These are phyloP conservation scores for Pseudocercospora ulei DNA, from an alignment of 2,329 filamentous ascomycete species.

Conservation along the genomic window DNA sequence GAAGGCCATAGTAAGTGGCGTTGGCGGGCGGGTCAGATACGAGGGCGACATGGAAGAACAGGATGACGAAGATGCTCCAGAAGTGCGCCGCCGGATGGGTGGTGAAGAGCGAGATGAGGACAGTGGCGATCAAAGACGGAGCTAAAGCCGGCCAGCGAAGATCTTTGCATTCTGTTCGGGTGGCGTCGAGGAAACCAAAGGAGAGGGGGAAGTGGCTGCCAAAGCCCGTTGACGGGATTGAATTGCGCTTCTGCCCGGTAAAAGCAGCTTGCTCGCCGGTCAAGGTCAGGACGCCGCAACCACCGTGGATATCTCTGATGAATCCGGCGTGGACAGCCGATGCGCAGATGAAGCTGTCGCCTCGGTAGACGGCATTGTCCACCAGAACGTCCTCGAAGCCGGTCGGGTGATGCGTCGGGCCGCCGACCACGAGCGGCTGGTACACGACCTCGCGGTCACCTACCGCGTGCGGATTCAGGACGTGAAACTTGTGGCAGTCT, in stretches of 20 bases:
- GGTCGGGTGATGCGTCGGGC: constrained; percentile 36
- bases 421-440: constrained; percentile 47
- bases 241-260: constrained; percentile 55
- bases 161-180: constrained; percentile 60
- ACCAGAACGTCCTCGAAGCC: constrained; percentile 35
- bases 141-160: constrained; percentile 74
- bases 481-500: constrained; percentile 55
- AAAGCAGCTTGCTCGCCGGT: constrained; percentile 59
- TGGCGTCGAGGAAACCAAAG: constrained; percentile 61
- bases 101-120: constrained; percentile 69
- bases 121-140: constrained; percentile 70
- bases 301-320: constrained; percentile 60
- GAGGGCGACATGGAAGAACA: constrained; percentile 84
- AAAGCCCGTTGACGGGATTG: constrained; percentile 67
- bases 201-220: constrained; percentile 82
- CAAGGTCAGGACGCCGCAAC: constrained; percentile 70
- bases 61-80: constrained; percentile 66
- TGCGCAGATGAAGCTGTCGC: constrained; percentile 79
- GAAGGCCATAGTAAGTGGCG: constrained; percentile 54
- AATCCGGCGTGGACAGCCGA: constrained; percentile 76
- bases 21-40: constrained; percentile 75
- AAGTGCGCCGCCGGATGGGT: constrained; percentile 72
- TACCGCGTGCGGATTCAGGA: constrained; percentile 65
- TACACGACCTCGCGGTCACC: constrained; percentile 56
- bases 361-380: constrained; percentile 60